Base-by-base conservation (phyloP, 2,329 filamentous ascomycete species). In the Dactylonectria macrodidyma region DNA sequence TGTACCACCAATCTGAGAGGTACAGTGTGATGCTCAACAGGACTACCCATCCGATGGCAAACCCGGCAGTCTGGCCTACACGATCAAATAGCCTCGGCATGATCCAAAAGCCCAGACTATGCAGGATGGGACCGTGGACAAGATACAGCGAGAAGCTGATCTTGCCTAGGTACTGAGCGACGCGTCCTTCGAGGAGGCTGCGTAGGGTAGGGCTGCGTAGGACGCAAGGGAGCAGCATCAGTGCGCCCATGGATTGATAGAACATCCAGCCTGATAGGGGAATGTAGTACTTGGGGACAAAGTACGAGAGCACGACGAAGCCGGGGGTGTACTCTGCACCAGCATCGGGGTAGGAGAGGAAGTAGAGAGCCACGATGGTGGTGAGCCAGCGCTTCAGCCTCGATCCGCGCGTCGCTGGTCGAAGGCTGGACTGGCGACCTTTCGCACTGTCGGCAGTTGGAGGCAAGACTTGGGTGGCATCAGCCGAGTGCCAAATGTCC, bases 81-180 rank as follows among this genome's bases (percentile, higher is more conserved):
- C 61, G 71, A 22, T 83, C 81, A 50, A 83, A 83, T 2, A 83
- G 71, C 9, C 80, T 71, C 5, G 81, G 81, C 81, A 83, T 83
- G 50, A 93, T 56, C 67, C 90, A 84, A 76, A 93, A 89, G 46
- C 89, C 90, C 5, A 92, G 67, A 2, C 84, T 84, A 82, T 85
- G 87, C 5, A 92, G 77, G 1, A 92, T 79, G 0, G 90, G 90
- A 0, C 90, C 90, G 73, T 83, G 82, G 5, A 83, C 74, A 5
- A 83, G 80, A 65, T 83, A 83, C n/a, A 83, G 71, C 1, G 81
- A 81, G 74, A 83, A 83, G 66, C 81, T 83, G 65, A 83, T 74
- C 54, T 74, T 77, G 12, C 82, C 82, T 0, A 83, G 75, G 54
- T 83, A 82, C 65, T 83, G 82, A 11, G 81, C 73, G 6, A 76